These are phyloP conservation scores for Dioszegia hungarica DNA, from an alignment of 768 basidiomycete genomes.

Conservation along the genomic window DNA sequence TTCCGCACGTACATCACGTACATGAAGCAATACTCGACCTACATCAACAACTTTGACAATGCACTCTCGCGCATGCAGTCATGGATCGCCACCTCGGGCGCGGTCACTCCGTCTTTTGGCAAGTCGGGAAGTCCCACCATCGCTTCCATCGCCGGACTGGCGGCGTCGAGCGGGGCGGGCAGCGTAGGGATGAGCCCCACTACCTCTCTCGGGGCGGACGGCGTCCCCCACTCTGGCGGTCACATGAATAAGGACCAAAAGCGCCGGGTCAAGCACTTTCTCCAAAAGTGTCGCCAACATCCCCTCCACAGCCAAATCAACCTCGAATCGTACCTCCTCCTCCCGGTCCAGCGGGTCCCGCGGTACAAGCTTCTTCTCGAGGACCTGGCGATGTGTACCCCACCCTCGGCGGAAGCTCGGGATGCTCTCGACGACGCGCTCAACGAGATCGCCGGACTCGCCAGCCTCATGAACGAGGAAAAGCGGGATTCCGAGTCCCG, in stretches of 20 bases:
- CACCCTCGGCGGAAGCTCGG: slow-evolving; percentile 63
- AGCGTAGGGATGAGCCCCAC: slow-evolving; percentile 5
- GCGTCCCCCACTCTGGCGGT: slow-evolving; percentile 16
- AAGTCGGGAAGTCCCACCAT: slow-evolving; percentile 16
- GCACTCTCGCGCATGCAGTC: slow-evolving; percentile 79
- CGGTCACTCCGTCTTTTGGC: slow-evolving; percentile 14
- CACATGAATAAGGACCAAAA: slow-evolving; percentile 60
- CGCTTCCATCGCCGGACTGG: slow-evolving; percentile 9
- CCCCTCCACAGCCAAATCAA: slow-evolving; percentile 90
- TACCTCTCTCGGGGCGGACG: slow-evolving; percentile 9
- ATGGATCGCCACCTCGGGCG: slow-evolving; percentile 57
- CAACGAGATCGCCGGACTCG: slow-evolving; percentile 77
- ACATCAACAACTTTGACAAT: slow-evolving; percentile 97
- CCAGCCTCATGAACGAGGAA: slow-evolving; percentile 96
- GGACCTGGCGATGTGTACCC: slow-evolving; percentile 76
- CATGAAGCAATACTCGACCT: slow-evolving; percentile 97
- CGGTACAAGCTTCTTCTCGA: slow-evolving; percentile 91
- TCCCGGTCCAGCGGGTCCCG: slow-evolving; percentile 94
- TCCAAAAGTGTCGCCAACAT: slow-evolving; percentile 76
- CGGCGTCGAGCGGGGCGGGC: neutral
- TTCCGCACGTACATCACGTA: slow-evolving; percentile 93
- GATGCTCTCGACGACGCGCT: slow-evolving; percentile 82
- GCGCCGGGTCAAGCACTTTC: slow-evolving; percentile 79
- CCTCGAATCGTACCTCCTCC: slow-evolving; percentile 83
- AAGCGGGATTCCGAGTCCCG: slow-evolving; percentile 93